Evolutionary conservation across 768 basidiomycete genomes (phyloP).

Genomic region (Lactarius hengduanensis): DNA sequence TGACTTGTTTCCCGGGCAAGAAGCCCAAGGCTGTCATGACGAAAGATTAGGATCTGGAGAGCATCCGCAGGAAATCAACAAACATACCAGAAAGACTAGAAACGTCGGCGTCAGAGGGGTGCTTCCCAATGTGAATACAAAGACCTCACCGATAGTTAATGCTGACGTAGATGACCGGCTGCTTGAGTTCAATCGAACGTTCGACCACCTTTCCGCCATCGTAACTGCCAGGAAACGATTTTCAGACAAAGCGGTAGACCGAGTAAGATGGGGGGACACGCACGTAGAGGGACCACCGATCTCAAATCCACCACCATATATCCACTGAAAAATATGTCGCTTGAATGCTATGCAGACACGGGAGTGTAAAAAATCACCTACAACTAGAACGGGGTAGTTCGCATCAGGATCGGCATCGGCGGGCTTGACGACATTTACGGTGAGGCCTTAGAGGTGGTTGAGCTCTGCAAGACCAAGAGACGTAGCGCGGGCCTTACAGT

Average conservation of each 20-base stretch:
- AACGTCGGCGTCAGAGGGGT: neutral
- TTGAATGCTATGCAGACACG: neutral
- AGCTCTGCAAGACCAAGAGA: neutral
- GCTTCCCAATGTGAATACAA: neutral
- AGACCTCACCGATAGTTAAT: conserved; percentile 33
- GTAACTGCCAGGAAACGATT: conserved; percentile 13
- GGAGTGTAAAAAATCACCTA: conserved; percentile 8
- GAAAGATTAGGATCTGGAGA: neutral
- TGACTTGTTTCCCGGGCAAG: conserved; percentile 50
- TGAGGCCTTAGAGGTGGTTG: conserved; percentile 27
- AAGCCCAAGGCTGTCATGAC: conserved; percentile 46
- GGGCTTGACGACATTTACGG: conserved; percentile 33
- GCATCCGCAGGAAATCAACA: neutral
- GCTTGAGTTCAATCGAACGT: conserved; percentile 29
- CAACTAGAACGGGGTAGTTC: conserved; percentile 32
- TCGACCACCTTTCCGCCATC: conserved; percentile 31
- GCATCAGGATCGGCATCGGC: conserved; percentile 3
- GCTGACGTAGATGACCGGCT: conserved; percentile 33
- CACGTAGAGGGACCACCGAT: conserved; percentile 21
- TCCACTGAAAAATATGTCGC: conserved; percentile 24
- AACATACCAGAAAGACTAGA: conserved; percentile 25
- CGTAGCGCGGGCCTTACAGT: conserved; percentile 26
- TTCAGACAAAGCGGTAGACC: neutral
- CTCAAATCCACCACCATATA: conserved; percentile 31
- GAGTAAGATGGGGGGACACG: neutral